Conservation (phyloP, 2,329 filamentous ascomycete genomes). For the Zasmidium angulare region DNA sequence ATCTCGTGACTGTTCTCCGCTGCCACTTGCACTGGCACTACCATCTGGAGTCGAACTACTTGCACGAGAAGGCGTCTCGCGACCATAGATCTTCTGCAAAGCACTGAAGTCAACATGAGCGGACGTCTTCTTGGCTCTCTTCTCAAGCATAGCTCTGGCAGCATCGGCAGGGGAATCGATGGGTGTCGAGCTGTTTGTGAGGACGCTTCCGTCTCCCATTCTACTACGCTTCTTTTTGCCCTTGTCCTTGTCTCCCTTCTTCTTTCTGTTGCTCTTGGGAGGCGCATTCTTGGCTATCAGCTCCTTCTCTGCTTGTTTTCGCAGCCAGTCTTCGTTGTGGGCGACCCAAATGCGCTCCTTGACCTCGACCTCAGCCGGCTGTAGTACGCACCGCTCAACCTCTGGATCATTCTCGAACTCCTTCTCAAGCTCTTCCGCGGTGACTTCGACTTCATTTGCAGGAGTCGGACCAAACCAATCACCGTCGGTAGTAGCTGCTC, state of each 20-base stretch:
- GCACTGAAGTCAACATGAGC: conserved; percentile 49
- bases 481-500: conserved; percentile 49
- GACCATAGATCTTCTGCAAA: conserved; percentile 42
- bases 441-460: conserved; percentile 23
- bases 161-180: conserved; percentile 47
- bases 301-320: conserved; percentile 79
- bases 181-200: conserved; percentile 43
- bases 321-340: conserved; percentile 90
- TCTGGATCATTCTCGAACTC: conserved; percentile 91
- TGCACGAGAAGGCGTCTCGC: conserved; percentile 17
- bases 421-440: conserved; percentile 43
- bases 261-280: conserved; percentile 23
- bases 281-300: conserved; percentile 67
- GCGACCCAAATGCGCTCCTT: conserved; percentile 95
- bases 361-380: conserved; percentile 69
- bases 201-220: conserved; percentile 43
- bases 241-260: conserved; percentile 39
- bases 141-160: conserved; percentile 46
- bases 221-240: conserved; percentile 49
- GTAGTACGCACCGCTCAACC: conserved; percentile 75
- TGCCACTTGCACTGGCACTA: neutral
- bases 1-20: conserved; percentile 10
- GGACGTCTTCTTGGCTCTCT: conserved; percentile 43
- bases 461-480: conserved; percentile 63
- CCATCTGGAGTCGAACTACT: conserved; percentile 17